Percentiles rank a stretch among this genome's conserved stretches.
Evolutionary conservation across 805 yeast genomes (phyloP).

Genomic region (Middelhovenomyces tepae): DNA sequence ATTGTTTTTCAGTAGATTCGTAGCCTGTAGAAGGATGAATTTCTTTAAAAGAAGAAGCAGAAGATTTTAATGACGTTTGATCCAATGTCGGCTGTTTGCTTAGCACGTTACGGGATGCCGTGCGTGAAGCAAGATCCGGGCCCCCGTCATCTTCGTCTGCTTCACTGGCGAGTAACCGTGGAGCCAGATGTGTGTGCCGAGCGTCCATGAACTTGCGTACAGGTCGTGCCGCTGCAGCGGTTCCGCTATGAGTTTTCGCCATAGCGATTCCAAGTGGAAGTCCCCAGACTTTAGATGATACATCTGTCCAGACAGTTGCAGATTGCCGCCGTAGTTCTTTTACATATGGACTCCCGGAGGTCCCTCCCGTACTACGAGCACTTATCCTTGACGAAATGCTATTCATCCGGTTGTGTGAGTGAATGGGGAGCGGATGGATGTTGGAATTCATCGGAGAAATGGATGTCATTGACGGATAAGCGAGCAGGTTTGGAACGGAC

Average conservation of each 20-base stretch:
- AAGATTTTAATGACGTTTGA: no score
- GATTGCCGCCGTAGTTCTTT: slow-evolving; percentile 19
- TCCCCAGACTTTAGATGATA: slow-evolving; percentile 22
- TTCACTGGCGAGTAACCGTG: slow-evolving; percentile 64
- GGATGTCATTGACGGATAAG: no score
- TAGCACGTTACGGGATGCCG: slow-evolving; percentile 1
- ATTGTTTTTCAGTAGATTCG: slow-evolving; percentile 3
- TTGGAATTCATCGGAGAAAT: no score
- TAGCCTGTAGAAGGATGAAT: not conserved
- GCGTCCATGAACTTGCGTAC: slow-evolving; percentile 30
- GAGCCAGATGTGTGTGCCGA: slow-evolving; percentile 35
- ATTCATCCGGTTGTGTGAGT: slow-evolving; percentile 8
- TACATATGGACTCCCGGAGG: slow-evolving; percentile 27
- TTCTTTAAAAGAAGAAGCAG: no score
- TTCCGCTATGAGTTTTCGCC: slow-evolving; percentile 4
- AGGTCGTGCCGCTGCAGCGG: slow-evolving; percentile 7
- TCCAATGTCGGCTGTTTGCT: no score
- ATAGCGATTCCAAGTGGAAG: slow-evolving; percentile 22
- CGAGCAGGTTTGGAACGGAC: no score
- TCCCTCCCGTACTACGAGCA: no score
- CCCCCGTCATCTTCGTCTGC: slow-evolving; percentile 53
- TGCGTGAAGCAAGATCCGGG: not conserved
- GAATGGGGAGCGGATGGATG: no score
- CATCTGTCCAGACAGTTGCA: slow-evolving; percentile 24
- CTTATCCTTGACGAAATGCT: slow-evolving; percentile 10